Conservation (phyloP, 2,329 filamentous ascomycete genomes). For the Aaosphaeria pasadenensis region DNA sequence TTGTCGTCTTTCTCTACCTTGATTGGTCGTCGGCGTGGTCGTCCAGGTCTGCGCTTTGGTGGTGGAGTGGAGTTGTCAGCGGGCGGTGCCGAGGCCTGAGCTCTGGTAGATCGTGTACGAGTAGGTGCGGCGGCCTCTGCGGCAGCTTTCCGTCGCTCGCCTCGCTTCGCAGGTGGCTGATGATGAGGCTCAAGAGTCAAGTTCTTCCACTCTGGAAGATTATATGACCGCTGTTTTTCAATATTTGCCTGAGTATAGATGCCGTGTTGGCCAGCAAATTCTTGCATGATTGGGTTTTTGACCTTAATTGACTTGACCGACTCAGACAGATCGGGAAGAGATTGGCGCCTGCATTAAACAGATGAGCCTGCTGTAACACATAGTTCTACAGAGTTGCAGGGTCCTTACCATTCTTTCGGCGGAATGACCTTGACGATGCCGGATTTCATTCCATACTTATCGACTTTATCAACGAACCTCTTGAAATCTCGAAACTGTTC, state of each 20-base stretch:
- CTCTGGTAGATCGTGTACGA: slow-evolving; percentile 31
- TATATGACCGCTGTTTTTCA: slow-evolving; percentile 92
- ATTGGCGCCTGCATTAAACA: slow-evolving; percentile 55
- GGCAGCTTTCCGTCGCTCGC: slow-evolving; percentile 64
- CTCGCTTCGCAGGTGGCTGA: slow-evolving; percentile 87
- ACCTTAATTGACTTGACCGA: slow-evolving; percentile 88
- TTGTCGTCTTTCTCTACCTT: slow-evolving; percentile 26
- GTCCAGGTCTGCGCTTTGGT: slow-evolving; percentile 49
- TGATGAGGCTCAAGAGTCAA: slow-evolving; percentile 94
- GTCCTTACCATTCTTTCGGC: slow-evolving; percentile 80
- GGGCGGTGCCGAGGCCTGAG: slow-evolving; percentile 27
- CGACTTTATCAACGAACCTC: slow-evolving; percentile 83
- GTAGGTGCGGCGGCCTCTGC: slow-evolving; percentile 22
- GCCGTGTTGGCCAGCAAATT: slow-evolving; percentile 93
- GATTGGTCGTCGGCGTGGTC: slow-evolving; percentile 40
- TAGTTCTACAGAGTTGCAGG: neutral
- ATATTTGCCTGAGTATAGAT: slow-evolving; percentile 98
- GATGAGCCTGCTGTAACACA: no score
- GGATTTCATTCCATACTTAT: slow-evolving; percentile 94
- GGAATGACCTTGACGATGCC: slow-evolving; percentile 96
- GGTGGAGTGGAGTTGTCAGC: slow-evolving; percentile 35
- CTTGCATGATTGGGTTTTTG: slow-evolving; percentile 96
- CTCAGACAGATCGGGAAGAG: slow-evolving; percentile 75
- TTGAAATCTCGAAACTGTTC: slow-evolving; percentile 92
- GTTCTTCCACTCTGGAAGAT: slow-evolving; percentile 91